phyloP scores from a whole-genome alignment of 2,329 filamentous ascomycete species.

The Coniochaeta prunicola region DNA sequence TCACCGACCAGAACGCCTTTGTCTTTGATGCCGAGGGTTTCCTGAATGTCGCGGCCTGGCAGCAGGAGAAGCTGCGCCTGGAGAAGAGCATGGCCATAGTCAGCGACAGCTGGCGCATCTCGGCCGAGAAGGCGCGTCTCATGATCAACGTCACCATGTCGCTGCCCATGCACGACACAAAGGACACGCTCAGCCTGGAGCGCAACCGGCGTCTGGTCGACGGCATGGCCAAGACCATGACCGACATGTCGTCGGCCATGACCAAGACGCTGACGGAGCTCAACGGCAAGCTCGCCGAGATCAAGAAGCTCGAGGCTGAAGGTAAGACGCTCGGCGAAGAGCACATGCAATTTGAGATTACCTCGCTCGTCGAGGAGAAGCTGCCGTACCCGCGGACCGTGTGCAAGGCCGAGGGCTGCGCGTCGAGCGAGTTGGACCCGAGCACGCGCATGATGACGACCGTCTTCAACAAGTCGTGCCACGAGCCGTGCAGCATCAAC shows the following conservation, averaged over 20 bases:
- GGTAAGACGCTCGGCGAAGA: slow-evolving; percentile 15
- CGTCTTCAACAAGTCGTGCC: slow-evolving; percentile 23
- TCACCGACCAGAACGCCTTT: slow-evolving; percentile 23
- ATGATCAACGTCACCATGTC: slow-evolving; percentile 20
- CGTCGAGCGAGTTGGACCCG: slow-evolving; percentile 17
- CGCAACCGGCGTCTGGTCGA: slow-evolving; percentile 25
- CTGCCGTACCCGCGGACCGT: slow-evolving; percentile 22
- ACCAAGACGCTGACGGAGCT: slow-evolving; percentile 20
- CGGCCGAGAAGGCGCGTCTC: slow-evolving; percentile 19
- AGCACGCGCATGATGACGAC: slow-evolving; percentile 12
- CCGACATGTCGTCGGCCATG: slow-evolving; percentile 24
- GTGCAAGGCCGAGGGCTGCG: slow-evolving; percentile 19
- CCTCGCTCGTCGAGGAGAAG: slow-evolving; percentile 14
- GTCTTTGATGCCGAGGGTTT: slow-evolving; percentile 38
- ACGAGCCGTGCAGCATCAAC: slow-evolving; percentile 20
- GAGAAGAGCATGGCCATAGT: slow-evolving; percentile 23
- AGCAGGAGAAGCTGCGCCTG: too few relatives aligned
- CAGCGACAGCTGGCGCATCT: slow-evolving; percentile 29
- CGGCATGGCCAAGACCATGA: slow-evolving; percentile 29
- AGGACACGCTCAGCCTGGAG: slow-evolving; percentile 30
- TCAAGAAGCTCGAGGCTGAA: slow-evolving; percentile 18
- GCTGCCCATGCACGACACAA: slow-evolving; percentile 24
- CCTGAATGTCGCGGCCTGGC: slow-evolving; percentile 32
- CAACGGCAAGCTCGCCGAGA: slow-evolving; percentile 22
- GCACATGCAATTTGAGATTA: slow-evolving; percentile 17